Percentiles rank a stretch among this genome's conserved stretches.
These are phyloP conservation scores for Byssoonygena ceratinophila DNA, from an alignment of 2,329 filamentous ascomycete species.

Conservation along the genomic window DNA sequence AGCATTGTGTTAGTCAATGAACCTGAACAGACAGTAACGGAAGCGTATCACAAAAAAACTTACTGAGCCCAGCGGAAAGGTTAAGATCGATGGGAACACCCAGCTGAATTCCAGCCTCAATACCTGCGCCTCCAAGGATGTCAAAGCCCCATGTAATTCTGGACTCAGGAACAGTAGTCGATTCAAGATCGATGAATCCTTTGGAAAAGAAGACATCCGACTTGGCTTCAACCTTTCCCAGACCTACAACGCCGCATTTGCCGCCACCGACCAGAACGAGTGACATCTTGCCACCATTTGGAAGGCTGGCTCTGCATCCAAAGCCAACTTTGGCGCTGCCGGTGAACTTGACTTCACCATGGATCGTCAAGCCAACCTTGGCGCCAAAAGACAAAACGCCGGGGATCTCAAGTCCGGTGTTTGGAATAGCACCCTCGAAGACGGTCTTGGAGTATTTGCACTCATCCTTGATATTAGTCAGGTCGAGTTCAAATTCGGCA, in stretches of 20 bases:
- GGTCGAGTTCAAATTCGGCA: conserved; percentile 16
- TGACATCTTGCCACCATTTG: conserved; percentile 20
- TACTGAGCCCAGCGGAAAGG: conserved; percentile 16
- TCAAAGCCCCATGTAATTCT: conserved; percentile 23
- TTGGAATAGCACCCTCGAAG: conserved; percentile 18
- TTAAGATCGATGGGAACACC: conserved; percentile 15
- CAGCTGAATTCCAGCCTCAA: conserved; percentile 14
- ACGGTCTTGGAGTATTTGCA: conserved; percentile 15
- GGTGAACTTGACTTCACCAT: conserved; percentile 16
- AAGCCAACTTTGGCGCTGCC: conserved; percentile 21
- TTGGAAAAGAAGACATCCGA: conserved; percentile 22
- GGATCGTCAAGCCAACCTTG: conserved; percentile 20
- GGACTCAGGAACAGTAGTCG: conserved; percentile 19
- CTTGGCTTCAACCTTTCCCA: conserved; percentile 18
- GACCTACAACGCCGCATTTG: conserved; percentile 21
- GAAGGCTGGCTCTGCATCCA: conserved; percentile 19
- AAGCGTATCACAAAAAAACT: neutral
- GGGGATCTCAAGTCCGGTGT: conserved; percentile 20
- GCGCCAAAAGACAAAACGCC: conserved; percentile 22
- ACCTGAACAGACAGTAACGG: neutral
- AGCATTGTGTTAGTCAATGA: neutral
- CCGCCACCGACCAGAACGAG: conserved; percentile 20
- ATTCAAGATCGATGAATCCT: conserved; percentile 18
- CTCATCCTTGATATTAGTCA: conserved; percentile 12
- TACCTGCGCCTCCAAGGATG: conserved; percentile 15